phyloP scores from a whole-genome alignment of 2,329 filamentous ascomycete species.

The Monosporascus sp. region DNA sequence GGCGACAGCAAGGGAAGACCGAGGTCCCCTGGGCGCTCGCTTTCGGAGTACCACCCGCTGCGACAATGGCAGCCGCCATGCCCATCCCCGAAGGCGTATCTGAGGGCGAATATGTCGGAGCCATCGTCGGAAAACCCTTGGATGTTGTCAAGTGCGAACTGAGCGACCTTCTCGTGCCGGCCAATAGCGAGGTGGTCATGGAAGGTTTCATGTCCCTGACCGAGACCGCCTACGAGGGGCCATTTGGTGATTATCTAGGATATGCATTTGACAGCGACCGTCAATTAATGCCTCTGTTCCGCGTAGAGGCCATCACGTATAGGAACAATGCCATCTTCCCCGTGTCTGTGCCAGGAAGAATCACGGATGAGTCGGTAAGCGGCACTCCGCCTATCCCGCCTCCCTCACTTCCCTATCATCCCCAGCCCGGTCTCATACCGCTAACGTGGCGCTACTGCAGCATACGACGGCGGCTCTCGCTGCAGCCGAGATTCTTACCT shows the following conservation, averaged over 20 bases:
- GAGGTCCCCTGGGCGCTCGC: constrained; percentile 43
- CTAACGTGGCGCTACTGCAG: too few relatives aligned
- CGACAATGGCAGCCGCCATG: constrained; percentile 43
- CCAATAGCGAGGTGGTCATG: constrained; percentile 45
- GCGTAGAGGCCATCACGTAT: constrained; percentile 42
- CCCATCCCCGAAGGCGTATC: constrained; percentile 41
- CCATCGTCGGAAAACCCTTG: constrained; percentile 37
- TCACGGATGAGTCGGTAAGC: constrained; percentile 40
- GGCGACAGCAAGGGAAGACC: constrained; percentile 37
- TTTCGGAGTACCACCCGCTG: constrained; percentile 44
- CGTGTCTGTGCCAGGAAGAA: constrained; percentile 33
- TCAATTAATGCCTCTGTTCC: constrained; percentile 34
- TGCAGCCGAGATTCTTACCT: constrained; percentile 35
- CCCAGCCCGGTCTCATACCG: too few relatives aligned
- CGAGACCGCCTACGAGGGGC: constrained; percentile 39
- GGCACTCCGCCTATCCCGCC: too few relatives aligned
- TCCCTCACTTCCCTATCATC: too few relatives aligned
- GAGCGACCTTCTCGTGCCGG: constrained; percentile 43
- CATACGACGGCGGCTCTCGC: too few relatives aligned
- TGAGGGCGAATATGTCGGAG: constrained; percentile 45
- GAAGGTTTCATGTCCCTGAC: constrained; percentile 42
- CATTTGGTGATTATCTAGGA: constrained; percentile 44
- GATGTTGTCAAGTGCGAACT: constrained; percentile 49
- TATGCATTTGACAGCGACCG: constrained; percentile 36
- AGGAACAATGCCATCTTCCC: constrained; percentile 43